Evolutionary conservation across 768 basidiomycete genomes (phyloP).

Genomic region (Nevesoporus exiguus): DNA sequence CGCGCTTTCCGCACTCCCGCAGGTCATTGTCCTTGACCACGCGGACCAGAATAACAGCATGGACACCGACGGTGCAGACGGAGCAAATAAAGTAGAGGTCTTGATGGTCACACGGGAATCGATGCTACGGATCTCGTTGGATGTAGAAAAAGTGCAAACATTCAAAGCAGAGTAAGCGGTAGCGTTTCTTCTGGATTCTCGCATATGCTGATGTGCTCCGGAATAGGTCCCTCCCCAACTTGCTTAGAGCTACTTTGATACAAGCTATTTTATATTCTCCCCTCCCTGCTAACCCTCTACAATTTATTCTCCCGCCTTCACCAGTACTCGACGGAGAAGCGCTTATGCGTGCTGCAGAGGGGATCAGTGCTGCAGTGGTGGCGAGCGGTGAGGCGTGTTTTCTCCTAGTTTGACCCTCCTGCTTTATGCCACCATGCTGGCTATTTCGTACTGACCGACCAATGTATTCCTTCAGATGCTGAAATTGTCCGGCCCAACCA

Average conservation of each 20-base stretch:
- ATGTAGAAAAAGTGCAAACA: slow-evolving; percentile 54
- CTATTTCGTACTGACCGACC: background rate
- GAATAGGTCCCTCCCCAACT: slow-evolving; percentile 57
- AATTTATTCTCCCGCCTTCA: slow-evolving; percentile 72
- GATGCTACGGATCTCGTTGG: slow-evolving; percentile 64
- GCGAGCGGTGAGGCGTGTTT: slow-evolving; percentile 54
- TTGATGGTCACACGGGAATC: slow-evolving; percentile 56
- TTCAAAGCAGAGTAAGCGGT: slow-evolving; percentile 62
- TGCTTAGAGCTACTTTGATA: slow-evolving; percentile 78
- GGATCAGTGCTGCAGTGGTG: slow-evolving; percentile 66
- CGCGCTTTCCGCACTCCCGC: slow-evolving; percentile 54
- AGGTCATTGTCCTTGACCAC: slow-evolving; percentile 20
- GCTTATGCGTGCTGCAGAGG: slow-evolving; percentile 75
- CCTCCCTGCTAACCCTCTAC: slow-evolving; percentile 70
- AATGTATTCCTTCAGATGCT: slow-evolving; percentile 40
- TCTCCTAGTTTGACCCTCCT: background rate
- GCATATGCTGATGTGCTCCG: slow-evolving; percentile 22
- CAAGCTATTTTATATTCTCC: slow-evolving; percentile 80
- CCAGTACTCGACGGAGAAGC: slow-evolving; percentile 70
- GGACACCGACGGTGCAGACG: slow-evolving; percentile 7
- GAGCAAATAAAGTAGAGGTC: slow-evolving; percentile 16
- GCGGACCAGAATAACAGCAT: slow-evolving; percentile 11
- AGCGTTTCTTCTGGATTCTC: background rate
- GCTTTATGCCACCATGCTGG: background rate
- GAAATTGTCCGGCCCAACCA: slow-evolving; percentile 70